Conservation (phyloP, 2,329 filamentous ascomycete genomes). For the Hypoxylon sp. region DNA sequence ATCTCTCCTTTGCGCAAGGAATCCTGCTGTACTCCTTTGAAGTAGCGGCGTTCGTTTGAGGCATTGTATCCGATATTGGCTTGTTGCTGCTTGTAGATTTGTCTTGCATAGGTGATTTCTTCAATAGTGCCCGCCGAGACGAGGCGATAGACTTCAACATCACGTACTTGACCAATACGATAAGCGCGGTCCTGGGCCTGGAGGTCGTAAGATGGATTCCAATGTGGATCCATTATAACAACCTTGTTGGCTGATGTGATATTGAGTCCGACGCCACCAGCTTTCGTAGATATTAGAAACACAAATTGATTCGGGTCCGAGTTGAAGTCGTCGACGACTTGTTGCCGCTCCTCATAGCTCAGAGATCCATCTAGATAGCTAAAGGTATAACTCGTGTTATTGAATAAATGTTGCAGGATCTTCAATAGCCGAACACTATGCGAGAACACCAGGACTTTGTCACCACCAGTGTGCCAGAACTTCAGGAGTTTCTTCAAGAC, state of each 20-base stretch:
- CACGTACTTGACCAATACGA: conserved; percentile 90
- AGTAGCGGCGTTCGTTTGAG: conserved; percentile 92
- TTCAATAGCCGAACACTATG: conserved; percentile 89
- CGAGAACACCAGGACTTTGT: conserved; percentile 96
- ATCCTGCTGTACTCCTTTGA: conserved; percentile 92
- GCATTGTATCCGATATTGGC: conserved; percentile 98
- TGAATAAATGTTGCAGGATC: conserved; percentile 88
- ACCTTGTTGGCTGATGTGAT: conserved; percentile 99
- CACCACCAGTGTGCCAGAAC: conserved; percentile 90
- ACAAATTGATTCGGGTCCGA: conserved; percentile 89
- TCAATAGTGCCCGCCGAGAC: conserved; percentile 94
- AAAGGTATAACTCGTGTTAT: conserved; percentile 89
- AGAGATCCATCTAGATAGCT: conserved; percentile 92
- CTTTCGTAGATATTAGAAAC: conserved; percentile 94
- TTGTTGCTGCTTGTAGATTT: conserved; percentile 99
- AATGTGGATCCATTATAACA: conserved; percentile 96
- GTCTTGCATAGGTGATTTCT: conserved; percentile 95
- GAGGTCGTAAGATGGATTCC: conserved; percentile 95
- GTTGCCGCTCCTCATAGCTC: conserved; percentile 85
- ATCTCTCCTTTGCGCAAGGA: conserved; percentile 90
- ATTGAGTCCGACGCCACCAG: conserved; percentile 93
- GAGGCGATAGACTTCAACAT: conserved; percentile 95
- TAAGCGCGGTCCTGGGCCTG: conserved; percentile 98
- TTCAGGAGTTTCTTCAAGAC: conserved; percentile 87
- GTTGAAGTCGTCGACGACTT: conserved; percentile 91